Conservation (phyloP, 2,329 filamentous ascomycete genomes). For the Balansia obtecta region DNA sequence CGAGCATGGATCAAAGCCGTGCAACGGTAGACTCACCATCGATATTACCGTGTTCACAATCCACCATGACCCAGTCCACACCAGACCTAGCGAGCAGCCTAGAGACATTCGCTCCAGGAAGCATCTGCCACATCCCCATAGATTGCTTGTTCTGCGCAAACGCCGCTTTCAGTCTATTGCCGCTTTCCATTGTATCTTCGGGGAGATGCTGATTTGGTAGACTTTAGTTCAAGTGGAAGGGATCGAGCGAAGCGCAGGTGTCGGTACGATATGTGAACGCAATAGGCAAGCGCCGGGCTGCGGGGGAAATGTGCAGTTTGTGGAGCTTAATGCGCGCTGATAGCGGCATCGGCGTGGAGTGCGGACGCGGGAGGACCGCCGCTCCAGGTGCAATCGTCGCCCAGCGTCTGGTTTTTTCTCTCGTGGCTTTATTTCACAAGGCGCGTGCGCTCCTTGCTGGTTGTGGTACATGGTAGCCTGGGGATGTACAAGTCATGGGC, state of each 20-base stretch:
- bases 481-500: too few relatives aligned
- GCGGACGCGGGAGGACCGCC: not conserved
- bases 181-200: constrained; percentile 24
- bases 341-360: not conserved
- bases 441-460: too few relatives aligned
- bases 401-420: too few relatives aligned
- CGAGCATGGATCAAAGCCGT: not conserved
- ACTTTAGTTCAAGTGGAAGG: not conserved
- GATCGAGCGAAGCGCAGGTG: not conserved
- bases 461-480: too few relatives aligned
- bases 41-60: constrained; percentile 41
- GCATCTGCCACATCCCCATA: constrained; percentile 51
- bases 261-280: not conserved
- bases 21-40: constrained; percentile 24
- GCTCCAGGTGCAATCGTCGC: not conserved
- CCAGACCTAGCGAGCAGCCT: constrained; percentile 47
- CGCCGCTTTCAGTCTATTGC: constrained; percentile 36
- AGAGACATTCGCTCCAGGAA: constrained; percentile 47
- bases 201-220: not conserved
- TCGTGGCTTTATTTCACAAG: not conserved
- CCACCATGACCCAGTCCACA: constrained; percentile 54
- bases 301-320: not conserved
- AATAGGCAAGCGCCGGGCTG: not conserved
- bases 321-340: not conserved
- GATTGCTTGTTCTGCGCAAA: constrained; percentile 35